Base-by-base conservation (phyloP, 1,284 basidiomycete species). In the Tremellales sp. region DNA sequence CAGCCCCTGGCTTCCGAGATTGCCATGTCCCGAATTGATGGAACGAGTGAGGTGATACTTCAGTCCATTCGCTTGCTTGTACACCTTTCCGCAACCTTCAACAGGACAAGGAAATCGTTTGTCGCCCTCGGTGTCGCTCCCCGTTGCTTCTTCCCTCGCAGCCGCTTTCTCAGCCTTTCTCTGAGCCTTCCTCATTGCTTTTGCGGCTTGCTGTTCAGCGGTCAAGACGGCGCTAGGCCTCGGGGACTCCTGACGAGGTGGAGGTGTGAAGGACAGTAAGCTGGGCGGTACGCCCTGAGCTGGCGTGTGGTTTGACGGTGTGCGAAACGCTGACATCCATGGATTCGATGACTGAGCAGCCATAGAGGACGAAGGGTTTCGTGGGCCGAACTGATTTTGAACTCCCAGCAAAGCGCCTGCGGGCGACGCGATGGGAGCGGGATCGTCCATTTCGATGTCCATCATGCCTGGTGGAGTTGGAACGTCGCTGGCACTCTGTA, bases 21-120 rank as follows among this genome's bases (percentile, higher is more conserved):
- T 72, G 31, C 68, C 70, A 57, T 72, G 70, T 3, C 68, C 67
- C 17, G 65, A 67, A 55, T 72, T 72, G 52, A 72, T 70, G 40
- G 63, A 66, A 33, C 67, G 52, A 2, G 70, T 72, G 27, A 76
- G 54, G 51, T 76, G 74, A 58, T 76, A 75, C 54, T 72, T 69
- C 31, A 72, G 57, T 2, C 73, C 73, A 53, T 74, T 72, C 42
- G 70, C 69, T 65, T 82, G 80, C 67, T 81, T 81, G 73, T 82
- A 82, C 15, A 77, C 75, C 67, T 82, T 82, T 57, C 80, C 80
- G 58, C 80, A 82, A 1, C 80, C 80, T 29, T 78, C 78, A 5
- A 80, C 77, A 3, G 77, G 77, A 61, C 80, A 82, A 52, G 79
- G 78, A 72, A 80, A 82, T 23, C 78, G 76, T 62, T 80, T 79